Evolutionary conservation across 2,329 filamentous ascomycete genomes (phyloP).

Genomic region (Trichoderma koningiopsis): DNA sequence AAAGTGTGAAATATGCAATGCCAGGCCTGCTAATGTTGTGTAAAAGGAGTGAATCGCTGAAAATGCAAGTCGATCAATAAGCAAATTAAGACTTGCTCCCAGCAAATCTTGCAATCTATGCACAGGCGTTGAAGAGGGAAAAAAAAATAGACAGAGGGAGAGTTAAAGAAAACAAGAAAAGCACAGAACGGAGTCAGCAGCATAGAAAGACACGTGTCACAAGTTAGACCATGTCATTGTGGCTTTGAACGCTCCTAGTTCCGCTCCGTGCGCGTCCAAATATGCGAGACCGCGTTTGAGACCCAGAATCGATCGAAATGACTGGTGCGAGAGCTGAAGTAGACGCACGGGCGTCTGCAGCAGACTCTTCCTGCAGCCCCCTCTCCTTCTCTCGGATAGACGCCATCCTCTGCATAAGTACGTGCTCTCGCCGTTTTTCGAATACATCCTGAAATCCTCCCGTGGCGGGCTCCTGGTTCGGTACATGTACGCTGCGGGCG

Average conservation of each 20-base stretch:
- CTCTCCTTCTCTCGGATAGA: slow-evolving; percentile 44
- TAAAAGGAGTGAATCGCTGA: slow-evolving; percentile 8
- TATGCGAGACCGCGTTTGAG: slow-evolving; percentile 37
- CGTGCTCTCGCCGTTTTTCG: slow-evolving; percentile 44
- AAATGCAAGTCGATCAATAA: slow-evolving; percentile 2
- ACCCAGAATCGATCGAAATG: slow-evolving; percentile 29
- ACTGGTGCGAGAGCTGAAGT: slow-evolving; percentile 35
- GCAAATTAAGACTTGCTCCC: neutral
- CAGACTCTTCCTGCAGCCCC: slow-evolving; percentile 35
- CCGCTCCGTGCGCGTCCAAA: slow-evolving; percentile 36
- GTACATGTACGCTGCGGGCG: slow-evolving; percentile 27
- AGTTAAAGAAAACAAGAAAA: neutral
- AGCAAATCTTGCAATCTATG: slow-evolving; percentile 20
- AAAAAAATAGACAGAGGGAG: neutral
- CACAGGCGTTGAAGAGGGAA: neutral
- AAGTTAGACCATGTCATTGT: slow-evolving; percentile 34
- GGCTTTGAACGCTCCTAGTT: slow-evolving; percentile 33
- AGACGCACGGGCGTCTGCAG: slow-evolving; percentile 34
- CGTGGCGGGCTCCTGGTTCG: slow-evolving; percentile 38
- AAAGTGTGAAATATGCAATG: neutral
- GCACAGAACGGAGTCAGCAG: neutral
- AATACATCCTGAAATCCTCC: slow-evolving; percentile 52
- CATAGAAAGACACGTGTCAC: neutral
- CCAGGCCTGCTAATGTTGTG: slow-evolving; percentile 10
- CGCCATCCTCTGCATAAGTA: slow-evolving; percentile 41